Evolutionary conservation across 495 filamentous ascomycete genomes (phyloP), one percentile per base, ranked within the genome.

Genomic region (Aspergillus funiculosus): DNA sequence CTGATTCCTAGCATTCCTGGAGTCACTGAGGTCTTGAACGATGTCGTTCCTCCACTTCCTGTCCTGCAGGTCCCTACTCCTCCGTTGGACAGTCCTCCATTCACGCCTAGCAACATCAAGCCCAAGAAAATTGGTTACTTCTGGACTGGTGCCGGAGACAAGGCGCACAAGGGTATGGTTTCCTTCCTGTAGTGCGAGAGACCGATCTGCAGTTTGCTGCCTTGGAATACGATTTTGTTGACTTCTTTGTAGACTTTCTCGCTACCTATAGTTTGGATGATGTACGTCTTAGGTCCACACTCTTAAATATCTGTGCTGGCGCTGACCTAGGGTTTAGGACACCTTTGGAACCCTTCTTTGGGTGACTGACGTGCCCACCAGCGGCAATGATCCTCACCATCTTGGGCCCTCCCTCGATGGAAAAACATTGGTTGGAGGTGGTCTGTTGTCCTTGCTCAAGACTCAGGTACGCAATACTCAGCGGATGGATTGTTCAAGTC

Each of bases 111-210:
- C 54, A 58, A 75, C 28, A 74, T 81, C 50, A 71, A 72, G 61
- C 78, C 79, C 28, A 81, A 81, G 75, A 82, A 81, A 63, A 79
- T 82, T 48, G 79, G 77, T 3, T 81, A 79, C 59, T 81, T 80
- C 61, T 82, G 75, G 74, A 78, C 77, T 41, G 79, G 70, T 24
- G 65, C 78, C 9, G 78, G 71, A 14, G 78, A 82, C 56, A 81
- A 80, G 53, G 43, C 68, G 37, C 77, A 82, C 60, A 73, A 72
- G 48, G 57, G 59, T 59, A 43, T 10, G 50, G 38, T 11, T n/a
- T n/a, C n/a, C n/a, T n/a, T n/a, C n/a, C n/a, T n/a, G n/a, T n/a
- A n/a, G n/a, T n/a, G n/a, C n/a, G n/a, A n/a, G n/a, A n/a, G n/a
- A n/a, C n/a, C n/a, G n/a, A n/a, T n/a, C n/a, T n/a, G n/a, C n/a